Conservation (phyloP, 768 basidiomycete genomes). For the Mycena leptocephala region DNA sequence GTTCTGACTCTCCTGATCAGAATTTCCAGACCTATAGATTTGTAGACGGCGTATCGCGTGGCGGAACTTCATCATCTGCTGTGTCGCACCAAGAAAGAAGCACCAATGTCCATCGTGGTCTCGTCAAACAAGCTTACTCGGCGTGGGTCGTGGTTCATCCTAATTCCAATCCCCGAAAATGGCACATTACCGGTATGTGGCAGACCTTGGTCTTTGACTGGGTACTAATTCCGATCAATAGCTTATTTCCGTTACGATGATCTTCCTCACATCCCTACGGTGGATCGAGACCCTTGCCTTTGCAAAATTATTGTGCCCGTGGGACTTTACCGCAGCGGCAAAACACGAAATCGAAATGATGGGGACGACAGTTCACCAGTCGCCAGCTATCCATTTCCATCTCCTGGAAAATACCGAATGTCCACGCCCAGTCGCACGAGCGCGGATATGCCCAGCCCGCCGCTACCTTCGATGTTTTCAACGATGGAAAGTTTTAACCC, state of each 20-base stretch:
- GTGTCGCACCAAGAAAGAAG: constrained; percentile 73
- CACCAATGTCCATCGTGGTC: constrained; percentile 67
- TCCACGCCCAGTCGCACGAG: constrained; percentile 14
- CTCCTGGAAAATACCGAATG: constrained; percentile 30
- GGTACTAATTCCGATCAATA: constrained; percentile 48
- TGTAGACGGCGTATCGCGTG: constrained; percentile 70
- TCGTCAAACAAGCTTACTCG: constrained; percentile 83
- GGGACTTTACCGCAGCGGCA: constrained; percentile 64
- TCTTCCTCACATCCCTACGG: constrained; percentile 62
- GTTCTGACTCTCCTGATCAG: constrained; percentile 53
- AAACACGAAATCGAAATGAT: constrained; percentile 58
- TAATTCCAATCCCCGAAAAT: constrained; percentile 69
- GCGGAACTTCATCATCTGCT: constrained; percentile 66
- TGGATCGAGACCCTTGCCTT: constrained; percentile 62
- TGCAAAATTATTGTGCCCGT: constrained; percentile 61
- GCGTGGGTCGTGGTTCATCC: constrained; percentile 69
- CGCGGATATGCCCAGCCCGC: constrained; percentile 37
- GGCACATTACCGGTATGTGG: constrained; percentile 71
- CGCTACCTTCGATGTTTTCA: constrained; percentile 58
- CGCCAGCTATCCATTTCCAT: constrained; percentile 10
- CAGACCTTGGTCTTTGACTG: constrained; percentile 55
- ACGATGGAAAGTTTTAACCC: constrained; percentile 48
- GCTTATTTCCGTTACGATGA: constrained; percentile 70
- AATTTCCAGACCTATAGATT: constrained; percentile 67
- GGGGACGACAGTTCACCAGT: constrained; percentile 44